phyloP scores from a whole-genome alignment of 306 rosid genomes.

The Begonia peltatifolia region DNA sequence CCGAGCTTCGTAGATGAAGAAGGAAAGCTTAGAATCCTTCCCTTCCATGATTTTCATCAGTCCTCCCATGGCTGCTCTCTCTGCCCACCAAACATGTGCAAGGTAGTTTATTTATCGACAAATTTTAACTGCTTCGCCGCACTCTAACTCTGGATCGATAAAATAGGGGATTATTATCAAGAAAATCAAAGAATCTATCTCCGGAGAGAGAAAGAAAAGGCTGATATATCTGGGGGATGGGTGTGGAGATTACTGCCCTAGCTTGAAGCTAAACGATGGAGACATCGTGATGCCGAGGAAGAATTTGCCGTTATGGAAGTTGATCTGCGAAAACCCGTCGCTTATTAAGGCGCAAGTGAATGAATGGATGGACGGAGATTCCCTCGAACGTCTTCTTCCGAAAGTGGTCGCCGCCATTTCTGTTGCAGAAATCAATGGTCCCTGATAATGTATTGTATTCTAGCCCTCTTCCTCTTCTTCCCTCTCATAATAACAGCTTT shows the following conservation, averaged over 20 bases:
- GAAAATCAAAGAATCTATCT: conserved; percentile 21
- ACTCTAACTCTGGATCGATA: background rate
- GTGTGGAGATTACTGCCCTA: conserved; percentile 45
- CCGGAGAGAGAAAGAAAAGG: conserved; percentile 17
- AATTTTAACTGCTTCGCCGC: background rate
- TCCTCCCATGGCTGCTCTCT: conserved; percentile 32
- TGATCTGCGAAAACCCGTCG: conserved; percentile 25
- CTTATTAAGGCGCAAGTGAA: conserved; percentile 36
- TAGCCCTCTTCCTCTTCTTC: no score
- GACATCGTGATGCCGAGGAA: conserved; percentile 48
- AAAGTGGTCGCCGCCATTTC: conserved; percentile 17
- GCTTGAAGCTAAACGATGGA: conserved; percentile 34
- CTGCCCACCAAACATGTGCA: conserved; percentile 71
- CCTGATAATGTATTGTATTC: no score
- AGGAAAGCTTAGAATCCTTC: conserved; percentile 5
- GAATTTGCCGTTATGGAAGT: conserved; percentile 35
- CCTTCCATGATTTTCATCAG: conserved; percentile 13
- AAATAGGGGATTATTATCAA: conserved; percentile 33
- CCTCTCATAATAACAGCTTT: no score
- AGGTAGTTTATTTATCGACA: conserved; percentile 19
- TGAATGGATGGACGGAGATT: conserved; percentile 33
- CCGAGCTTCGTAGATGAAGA: conserved; percentile 5
- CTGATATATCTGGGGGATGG: conserved; percentile 57
- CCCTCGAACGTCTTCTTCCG: conserved; percentile 13
- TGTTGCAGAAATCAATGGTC: conserved; percentile 5